Evolutionary conservation across 2,329 filamentous ascomycete species (phyloP).

Genomic region (Podosphaera fusca): DNA sequence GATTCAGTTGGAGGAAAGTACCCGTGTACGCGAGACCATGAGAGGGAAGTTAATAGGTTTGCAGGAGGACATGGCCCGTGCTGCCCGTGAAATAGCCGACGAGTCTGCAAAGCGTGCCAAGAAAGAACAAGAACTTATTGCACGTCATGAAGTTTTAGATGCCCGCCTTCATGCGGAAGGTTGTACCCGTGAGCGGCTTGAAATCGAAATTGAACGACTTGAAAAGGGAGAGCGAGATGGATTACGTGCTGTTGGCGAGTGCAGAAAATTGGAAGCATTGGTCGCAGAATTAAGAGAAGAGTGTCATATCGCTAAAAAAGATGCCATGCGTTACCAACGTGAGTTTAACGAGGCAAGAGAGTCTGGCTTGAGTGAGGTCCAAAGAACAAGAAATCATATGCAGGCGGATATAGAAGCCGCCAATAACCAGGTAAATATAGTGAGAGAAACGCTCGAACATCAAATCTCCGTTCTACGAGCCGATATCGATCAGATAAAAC

Average conservation of each 20-base stretch:
- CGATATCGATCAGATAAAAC: conserved; percentile 53
- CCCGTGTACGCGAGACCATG: conserved; percentile 64
- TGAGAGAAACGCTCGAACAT: conserved; percentile 60
- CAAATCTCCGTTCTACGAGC: conserved; percentile 49
- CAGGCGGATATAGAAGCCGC: conserved; percentile 64
- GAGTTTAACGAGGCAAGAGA: conserved; percentile 72
- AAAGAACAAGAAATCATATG: conserved; percentile 55
- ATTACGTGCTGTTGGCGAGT: conserved; percentile 38
- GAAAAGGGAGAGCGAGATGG: conserved; percentile 40
- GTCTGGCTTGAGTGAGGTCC: conserved; percentile 54
- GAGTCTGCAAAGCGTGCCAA: conserved; percentile 62
- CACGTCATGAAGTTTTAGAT: conserved; percentile 59
- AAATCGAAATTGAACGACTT: conserved; percentile 41
- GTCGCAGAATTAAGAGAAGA: conserved; percentile 37
- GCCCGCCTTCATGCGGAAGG: conserved; percentile 53
- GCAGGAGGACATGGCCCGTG: conserved; percentile 66
- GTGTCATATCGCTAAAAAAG: conserved; percentile 31
- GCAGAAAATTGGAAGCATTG: conserved; percentile 32
- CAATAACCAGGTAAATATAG: conserved; percentile 64
- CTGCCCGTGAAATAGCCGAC: conserved; percentile 56
- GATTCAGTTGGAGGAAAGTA: conserved; percentile 64
- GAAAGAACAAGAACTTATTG: conserved; percentile 56
- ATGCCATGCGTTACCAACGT: conserved; percentile 35
- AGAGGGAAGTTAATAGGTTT: conserved; percentile 63
- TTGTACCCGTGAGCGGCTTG: conserved; percentile 41